These are phyloP conservation scores for Podosphaera aphanis DNA, from an alignment of 2,329 filamentous ascomycete species.

Conservation along the genomic window DNA sequence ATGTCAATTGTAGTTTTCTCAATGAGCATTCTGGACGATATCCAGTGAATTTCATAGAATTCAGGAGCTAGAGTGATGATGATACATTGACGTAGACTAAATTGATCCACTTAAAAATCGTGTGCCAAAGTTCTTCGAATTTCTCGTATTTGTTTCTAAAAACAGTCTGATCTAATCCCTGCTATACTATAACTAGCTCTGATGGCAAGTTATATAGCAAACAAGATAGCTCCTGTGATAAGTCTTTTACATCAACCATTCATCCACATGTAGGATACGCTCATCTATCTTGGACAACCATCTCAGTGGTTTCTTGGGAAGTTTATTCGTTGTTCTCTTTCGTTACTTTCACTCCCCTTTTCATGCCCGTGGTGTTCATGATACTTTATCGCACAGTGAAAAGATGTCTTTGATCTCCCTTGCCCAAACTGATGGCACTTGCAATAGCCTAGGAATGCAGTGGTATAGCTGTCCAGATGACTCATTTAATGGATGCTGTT, in stretches of 20 bases:
- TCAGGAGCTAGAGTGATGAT: no score
- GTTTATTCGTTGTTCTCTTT: not conserved
- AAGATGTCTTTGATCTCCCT: not conserved
- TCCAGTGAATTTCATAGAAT: no score
- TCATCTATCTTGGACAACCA: no score
- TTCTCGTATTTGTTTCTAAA: not conserved
- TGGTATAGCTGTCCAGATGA: not conserved
- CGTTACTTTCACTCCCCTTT: not conserved
- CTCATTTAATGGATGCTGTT: not conserved
- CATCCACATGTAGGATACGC: no score
- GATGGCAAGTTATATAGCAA: not conserved
- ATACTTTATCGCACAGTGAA: not conserved
- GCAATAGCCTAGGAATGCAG: not conserved
- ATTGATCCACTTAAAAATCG: not conserved
- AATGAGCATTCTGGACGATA: no score
- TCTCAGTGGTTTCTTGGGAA: no score
- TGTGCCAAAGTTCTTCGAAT: not conserved
- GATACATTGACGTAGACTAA: not conserved
- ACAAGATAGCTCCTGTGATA: not conserved
- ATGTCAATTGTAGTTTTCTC: no score
- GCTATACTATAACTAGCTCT: not conserved
- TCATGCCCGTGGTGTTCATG: not conserved
- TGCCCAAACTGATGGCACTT: not conserved
- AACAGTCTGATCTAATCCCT: not conserved
- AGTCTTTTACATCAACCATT: no score